Base-by-base conservation (phyloP, 441 rosid genomes). In the Pelargonium cotyledonis region DNA sequence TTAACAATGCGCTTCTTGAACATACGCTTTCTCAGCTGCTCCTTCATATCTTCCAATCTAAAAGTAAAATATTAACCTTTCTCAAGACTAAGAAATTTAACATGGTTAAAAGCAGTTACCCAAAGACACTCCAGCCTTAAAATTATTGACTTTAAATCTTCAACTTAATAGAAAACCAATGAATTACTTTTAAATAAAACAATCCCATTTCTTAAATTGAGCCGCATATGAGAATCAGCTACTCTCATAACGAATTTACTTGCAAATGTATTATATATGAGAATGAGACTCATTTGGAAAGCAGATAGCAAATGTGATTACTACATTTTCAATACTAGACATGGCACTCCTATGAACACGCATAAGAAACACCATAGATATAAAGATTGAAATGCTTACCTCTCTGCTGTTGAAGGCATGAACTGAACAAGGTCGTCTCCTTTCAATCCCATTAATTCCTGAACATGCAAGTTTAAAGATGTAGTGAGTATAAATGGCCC, bases 41-140 rank as follows among this genome's bases (percentile, higher is more conserved):
- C 89, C 84, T 87, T 89, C 97, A 91, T 88, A 69, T 91, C 95
- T 74, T 87, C 90, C 84, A 91, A 75, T 76, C 99, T 95, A 80
- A 74, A 72, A 80, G 71, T 38, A 68, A 26, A 81, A 63, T 47
- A 69, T 41, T 70, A 21, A 72, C 3, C 63, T 60, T 47, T 68
- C 68, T 62, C 63, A 0, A 66, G 57, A 46, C 61, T 6, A 40
- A 15, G 21, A 35, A 43, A 12, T 41, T 44, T 31, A 5, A 46
- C 29, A 60, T 18, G 12, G 41, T 23, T 31, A 29, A 26, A 29
- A 15, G 65, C 15, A 23, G n/a, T 41, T 8, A 64, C 6, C 40
- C 16, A 26, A 8, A 41, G 12, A 61, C 14, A 62, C 23, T 65
- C 16, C 29, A 68, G 57, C 35, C 23, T 66, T 44, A 47, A 61